Conservation (phyloP, 768 basidiomycete species). For the Porpolomopsis calyptriformis region DNA sequence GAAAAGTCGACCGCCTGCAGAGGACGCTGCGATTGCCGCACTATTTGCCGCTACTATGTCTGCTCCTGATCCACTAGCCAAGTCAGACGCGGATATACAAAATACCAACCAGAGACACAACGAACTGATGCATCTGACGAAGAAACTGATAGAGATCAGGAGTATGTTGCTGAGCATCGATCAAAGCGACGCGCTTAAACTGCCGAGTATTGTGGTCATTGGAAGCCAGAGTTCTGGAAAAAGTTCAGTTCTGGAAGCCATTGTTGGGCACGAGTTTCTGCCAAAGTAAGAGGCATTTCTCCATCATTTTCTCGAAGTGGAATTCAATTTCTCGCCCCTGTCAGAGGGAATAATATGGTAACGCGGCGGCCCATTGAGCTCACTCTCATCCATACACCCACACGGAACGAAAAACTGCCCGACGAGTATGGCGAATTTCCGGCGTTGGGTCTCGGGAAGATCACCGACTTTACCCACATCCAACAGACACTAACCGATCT, state of each 20-base stretch:
- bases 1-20: conserved; percentile 42
- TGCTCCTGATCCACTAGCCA: conserved; percentile 51
- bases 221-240: conserved; percentile 98
- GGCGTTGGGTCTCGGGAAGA: conserved; percentile 75
- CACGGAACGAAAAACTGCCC: conserved; percentile 40
- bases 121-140: conserved; percentile 86
- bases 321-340: conserved; percentile 3
- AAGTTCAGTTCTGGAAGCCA: conserved; percentile 92
- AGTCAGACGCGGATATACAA: conserved; percentile 22
- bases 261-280: conserved; percentile 95
- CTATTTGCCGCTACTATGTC: conserved; percentile 71
- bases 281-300: conserved; percentile 63
- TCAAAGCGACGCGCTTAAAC: conserved; percentile 85
- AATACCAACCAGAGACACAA: conserved; percentile 47
- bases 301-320: background rate
- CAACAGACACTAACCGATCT: conserved; percentile 91
- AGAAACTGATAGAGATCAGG: conserved; percentile 92
- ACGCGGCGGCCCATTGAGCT: conserved; percentile 97
- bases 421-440: conserved; percentile 94
- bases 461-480: conserved; percentile 84
- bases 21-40: conserved; percentile 58
- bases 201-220: conserved; percentile 96
- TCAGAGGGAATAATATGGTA: conserved; percentile 97
- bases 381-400: conserved; percentile 87
- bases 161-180: conserved; percentile 93